A percentile compares a stretch with the other conserved stretches of the same genome.
These are phyloP conservation scores for Cladophialophora psammophila DNA, from an alignment of 2,329 filamentous ascomycete species.

Conservation along the genomic window DNA sequence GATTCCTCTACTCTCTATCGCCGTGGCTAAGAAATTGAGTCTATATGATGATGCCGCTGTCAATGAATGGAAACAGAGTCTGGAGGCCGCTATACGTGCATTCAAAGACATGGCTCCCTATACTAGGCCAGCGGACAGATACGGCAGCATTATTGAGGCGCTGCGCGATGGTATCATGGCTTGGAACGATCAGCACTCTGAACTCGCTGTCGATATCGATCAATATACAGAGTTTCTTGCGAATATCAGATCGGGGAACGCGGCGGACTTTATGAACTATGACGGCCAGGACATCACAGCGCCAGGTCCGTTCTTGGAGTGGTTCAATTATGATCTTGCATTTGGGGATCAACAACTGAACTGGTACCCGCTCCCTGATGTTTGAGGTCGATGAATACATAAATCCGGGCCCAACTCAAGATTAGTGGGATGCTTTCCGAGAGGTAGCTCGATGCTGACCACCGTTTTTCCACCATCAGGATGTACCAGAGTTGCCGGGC, in stretches of 20 bases:
- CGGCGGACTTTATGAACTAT: background rate
- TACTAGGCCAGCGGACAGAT: conserved; percentile 17
- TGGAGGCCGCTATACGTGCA: conserved; percentile 12
- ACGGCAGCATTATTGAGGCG: conserved; percentile 14
- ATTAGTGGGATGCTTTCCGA: background rate
- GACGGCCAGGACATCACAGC: conserved; percentile 4
- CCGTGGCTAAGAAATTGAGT: conserved; percentile 7
- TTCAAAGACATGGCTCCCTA: conserved; percentile 20
- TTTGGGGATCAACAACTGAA: conserved; percentile 10
- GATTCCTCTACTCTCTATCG: conserved; percentile 16
- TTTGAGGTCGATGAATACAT: background rate
- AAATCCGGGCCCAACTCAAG: background rate
- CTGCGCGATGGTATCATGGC: conserved; percentile 8
- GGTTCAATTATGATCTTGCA: conserved; percentile 18
- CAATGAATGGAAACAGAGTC: background rate
- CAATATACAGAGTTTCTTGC: background rate
- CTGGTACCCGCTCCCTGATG: conserved; percentile 3
- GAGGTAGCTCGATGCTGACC: background rate
- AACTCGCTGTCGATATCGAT: background rate
- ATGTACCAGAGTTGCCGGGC: background rate
- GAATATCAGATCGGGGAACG: background rate
- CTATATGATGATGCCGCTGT: conserved; percentile 4
- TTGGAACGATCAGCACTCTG: background rate
- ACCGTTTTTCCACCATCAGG: background rate
- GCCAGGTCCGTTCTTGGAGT: conserved; percentile 11